Evolutionary conservation across 2,329 filamentous ascomycete species (phyloP), one percentile per base, ranked within the genome.

Genomic region (Thielaviopsis punctulata): DNA sequence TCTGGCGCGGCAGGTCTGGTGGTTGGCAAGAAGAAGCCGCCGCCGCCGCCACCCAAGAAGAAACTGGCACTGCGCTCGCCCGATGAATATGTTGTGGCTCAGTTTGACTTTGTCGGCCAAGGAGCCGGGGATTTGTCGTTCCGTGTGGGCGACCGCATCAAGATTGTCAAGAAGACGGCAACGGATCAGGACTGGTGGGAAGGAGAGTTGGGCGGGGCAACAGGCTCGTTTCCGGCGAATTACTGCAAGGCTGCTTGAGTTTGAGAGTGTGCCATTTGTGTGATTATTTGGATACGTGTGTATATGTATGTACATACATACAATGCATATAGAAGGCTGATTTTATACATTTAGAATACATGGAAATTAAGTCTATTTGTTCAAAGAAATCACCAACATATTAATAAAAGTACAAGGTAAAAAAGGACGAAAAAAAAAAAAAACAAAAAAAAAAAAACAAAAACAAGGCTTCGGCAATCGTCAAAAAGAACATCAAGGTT

Each of bases 121-220:
- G 76, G 74, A 6, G 64, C 68, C 1, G 84, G 83, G 0, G 86
- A 93, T 63, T 63, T 93, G 49, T 73, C 73, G 2, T 93, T 93
- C 62, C 71, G 71, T 25, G 83, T 89, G 63, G 86, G 86, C 1
- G 86, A 92, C 60, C 72, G 75, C 48, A 93, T 93, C 59, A 77
- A 73, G 45, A 80, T 93, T 3, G 62, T 88, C 27, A 85, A 85
- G 68, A 86, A 83, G 68, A 92, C 86, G 2, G 75, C 78, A 6
- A 87, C 81, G 56, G 82, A 79, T 21, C 83, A 92, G 65, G 86
- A 92, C 62, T 93, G 86, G 86, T 93, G 86, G 86, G 77, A 86
- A 56, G 86, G 86, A 12, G 85, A 92, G 64, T 57, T 89, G 13
- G 70, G 71, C 41, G 86, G 86, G 0, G 64, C 70, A 23, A 75